Base-by-base conservation (phyloP, 2,329 filamentous ascomycete genomes). In the Trichoderma endophyticum region DNA sequence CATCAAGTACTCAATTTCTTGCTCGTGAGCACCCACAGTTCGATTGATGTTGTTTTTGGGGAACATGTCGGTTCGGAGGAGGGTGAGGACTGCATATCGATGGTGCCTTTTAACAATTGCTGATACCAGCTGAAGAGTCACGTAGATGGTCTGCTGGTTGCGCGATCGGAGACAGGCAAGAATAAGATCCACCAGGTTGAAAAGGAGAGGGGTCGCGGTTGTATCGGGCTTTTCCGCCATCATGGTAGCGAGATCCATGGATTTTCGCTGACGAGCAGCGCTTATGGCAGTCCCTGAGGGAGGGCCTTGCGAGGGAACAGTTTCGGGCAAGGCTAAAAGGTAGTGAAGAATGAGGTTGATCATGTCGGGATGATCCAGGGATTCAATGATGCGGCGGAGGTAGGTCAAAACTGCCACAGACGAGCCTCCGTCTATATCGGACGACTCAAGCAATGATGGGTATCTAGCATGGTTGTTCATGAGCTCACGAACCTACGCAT, bases 401-500 rank as follows among this genome's bases (percentile, higher is more conserved):
- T 99, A 98, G 2, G 95, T 98, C 74, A 98, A 86, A 14, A 99
- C 96, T 4, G 96, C 96, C 26, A 98, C 94, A 0, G 96, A 97
- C 7, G 96, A 99, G 69, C 96, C 96, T 75, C 95, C 96, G 81
- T 98, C 95, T 51, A 97, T 93, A 83, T 99, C 96, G 1, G 96
- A 98, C 11, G 96, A 99, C 81, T 99, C 95, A 15, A 99, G 87
- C 36, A 99, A 86, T 1, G 97, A 99, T 2, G 96, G 96, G 80
- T 99, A 97, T 83, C 93, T 96, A 76, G 74, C 62, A 51, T 43
- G 24, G 34, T 9, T 8, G 18, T 8, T 24, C 26, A 28, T 67
- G 6, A 67, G 64, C 64, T 26, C 43, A 36, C 6, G 11, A 18
- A 24, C 1, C 34, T 8, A 1, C 1, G 11, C 26, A 36, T 6